A percentile compares a stretch with the other conserved stretches of the same genome.
phyloP scores from a whole-genome alignment of 768 basidiomycete genomes.

The Cystobasidium onofrii region DNA sequence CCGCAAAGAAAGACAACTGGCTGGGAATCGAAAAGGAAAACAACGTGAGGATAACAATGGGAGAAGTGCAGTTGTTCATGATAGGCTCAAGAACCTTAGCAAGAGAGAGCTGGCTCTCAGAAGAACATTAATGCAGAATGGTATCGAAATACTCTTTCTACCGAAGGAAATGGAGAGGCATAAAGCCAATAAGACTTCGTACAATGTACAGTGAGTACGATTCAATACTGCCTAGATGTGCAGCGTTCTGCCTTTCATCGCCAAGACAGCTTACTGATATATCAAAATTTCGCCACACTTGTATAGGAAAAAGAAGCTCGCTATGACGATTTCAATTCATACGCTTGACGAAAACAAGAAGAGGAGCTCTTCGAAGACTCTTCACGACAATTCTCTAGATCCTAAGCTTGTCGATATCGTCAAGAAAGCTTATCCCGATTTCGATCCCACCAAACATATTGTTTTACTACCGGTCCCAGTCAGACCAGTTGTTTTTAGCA shows the following conservation, averaged over 20 bases:
- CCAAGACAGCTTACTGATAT: background rate
- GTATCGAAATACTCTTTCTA: slow-evolving; percentile 13
- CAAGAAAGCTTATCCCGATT: background rate
- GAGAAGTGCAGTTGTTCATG: background rate
- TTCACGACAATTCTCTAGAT: background rate
- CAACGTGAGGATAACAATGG: background rate
- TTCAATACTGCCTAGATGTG: no score
- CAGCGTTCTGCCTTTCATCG: background rate
- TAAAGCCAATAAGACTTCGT: background rate
- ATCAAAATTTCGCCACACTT: background rate
- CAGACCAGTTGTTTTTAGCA: background rate
- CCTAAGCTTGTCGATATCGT: background rate
- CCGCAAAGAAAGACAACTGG: background rate
- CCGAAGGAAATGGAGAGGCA: slow-evolving; percentile 7
- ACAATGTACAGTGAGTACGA: background rate
- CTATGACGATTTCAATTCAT: background rate
- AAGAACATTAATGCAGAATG: background rate
- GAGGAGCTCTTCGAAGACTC: background rate
- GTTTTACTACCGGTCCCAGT: slow-evolving; percentile 7
- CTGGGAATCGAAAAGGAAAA: background rate
- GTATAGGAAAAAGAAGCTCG: background rate
- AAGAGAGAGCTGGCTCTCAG: slow-evolving; percentile 1
- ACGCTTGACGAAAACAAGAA: background rate
- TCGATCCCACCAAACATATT: background rate
- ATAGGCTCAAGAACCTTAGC: background rate